phyloP scores from a whole-genome alignment of 148 eudicot genomes.

The Camellia lanceoleosa region DNA sequence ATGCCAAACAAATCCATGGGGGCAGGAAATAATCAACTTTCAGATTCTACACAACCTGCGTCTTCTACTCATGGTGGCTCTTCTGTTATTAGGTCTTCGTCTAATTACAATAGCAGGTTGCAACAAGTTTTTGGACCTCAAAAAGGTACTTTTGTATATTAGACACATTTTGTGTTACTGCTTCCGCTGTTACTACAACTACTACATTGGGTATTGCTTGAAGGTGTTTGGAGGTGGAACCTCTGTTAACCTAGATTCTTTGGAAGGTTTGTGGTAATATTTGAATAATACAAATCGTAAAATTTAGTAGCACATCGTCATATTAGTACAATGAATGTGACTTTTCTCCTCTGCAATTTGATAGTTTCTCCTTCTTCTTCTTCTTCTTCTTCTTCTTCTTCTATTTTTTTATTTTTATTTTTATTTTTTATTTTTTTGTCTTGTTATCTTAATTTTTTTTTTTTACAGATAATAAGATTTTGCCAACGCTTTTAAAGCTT shows the following conservation, averaged over 20 bases:
- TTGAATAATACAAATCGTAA: not conserved
- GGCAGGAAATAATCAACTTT: constrained; percentile 46
- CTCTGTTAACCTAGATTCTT: not conserved
- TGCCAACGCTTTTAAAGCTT: not conserved
- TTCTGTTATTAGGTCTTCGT: constrained; percentile 54
- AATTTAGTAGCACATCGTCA: not conserved
- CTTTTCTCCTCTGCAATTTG: not conserved
- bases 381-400: too few species aligned
- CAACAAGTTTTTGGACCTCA: constrained; percentile 56
- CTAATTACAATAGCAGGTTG: constrained; percentile 52
- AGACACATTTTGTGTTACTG: not conserved
- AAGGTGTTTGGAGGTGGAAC: not conserved
- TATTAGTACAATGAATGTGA: not conserved
- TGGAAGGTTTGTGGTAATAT: not conserved
- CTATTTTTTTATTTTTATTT: too few species aligned
- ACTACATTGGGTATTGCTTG: not conserved
- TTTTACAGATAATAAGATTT: not conserved
- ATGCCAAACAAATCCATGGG: constrained; percentile 39
- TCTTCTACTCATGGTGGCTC: constrained; percentile 38
- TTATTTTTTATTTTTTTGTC: not conserved
- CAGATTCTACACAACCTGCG: constrained; percentile 32
- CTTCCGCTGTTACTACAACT: not conserved
- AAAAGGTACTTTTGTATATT: constrained; percentile 46
- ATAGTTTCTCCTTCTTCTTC: not conserved
- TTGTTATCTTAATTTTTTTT: not conserved